Conservation (phyloP, 1,284 basidiomycete genomes). For the Apiotrichum veenhuisii region DNA sequence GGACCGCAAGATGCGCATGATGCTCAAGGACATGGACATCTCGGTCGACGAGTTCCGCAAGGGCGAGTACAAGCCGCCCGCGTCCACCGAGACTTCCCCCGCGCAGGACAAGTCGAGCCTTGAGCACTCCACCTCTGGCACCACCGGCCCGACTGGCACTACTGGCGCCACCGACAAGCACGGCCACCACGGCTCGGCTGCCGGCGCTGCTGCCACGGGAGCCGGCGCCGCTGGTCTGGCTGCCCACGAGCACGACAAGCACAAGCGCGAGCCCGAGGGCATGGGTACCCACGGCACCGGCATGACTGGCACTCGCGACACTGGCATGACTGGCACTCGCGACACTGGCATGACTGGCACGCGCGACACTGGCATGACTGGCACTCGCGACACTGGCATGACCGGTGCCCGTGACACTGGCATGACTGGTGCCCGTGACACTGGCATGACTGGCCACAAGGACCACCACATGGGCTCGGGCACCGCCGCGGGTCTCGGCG, state of each 20-base stretch:
- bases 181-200: too few species aligned
- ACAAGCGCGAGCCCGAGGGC: not conserved
- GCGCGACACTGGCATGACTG: not conserved
- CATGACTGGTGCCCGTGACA: slow-evolving; percentile 4
- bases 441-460: not conserved
- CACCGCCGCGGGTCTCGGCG: not conserved
- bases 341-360: not conserved
- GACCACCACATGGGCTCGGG: not conserved
- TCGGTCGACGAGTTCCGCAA: slow-evolving; percentile 4
- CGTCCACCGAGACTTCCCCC: too few species aligned
- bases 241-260: slow-evolving; percentile 3
- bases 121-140: too few species aligned
- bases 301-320: too few species aligned
- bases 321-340: slow-evolving; percentile 5
- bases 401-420: not conserved
- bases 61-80: slow-evolving; percentile 3
- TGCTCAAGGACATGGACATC: slow-evolving; percentile 5
- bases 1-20: slow-evolving; percentile 1
- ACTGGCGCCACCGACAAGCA: too few species aligned
- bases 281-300: not conserved
- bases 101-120: too few species aligned
- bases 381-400: not conserved
- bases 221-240: not conserved
- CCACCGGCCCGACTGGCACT: too few species aligned
- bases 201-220: not conserved